phyloP scores from a whole-genome alignment of 2,329 filamentous ascomycete species.

The Teratosphaeria viscida region DNA sequence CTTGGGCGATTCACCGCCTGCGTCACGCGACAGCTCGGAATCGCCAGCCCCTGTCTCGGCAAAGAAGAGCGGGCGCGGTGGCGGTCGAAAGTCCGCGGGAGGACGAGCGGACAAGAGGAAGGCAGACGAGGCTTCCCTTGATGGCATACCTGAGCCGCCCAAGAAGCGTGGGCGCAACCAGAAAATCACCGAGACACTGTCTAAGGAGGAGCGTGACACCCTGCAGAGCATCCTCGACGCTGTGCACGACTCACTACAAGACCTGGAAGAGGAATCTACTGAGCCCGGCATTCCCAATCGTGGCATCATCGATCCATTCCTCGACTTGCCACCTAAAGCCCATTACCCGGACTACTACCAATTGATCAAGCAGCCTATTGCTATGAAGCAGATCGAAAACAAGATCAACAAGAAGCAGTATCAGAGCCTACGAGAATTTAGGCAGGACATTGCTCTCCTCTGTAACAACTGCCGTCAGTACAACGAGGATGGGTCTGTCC shows the following conservation, averaged over 20 bases:
- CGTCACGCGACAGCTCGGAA: slow-evolving; percentile 76
- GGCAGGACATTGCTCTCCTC: slow-evolving; percentile 70
- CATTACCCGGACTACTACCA: slow-evolving; percentile 93
- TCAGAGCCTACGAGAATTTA: slow-evolving; percentile 66
- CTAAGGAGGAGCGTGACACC: slow-evolving; percentile 58
- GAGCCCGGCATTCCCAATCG: slow-evolving; percentile 52
- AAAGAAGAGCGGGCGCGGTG: slow-evolving; percentile 76
- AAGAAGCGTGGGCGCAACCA: slow-evolving; percentile 65
- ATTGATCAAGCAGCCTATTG: slow-evolving; percentile 84
- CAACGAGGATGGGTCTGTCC: slow-evolving; percentile 87
- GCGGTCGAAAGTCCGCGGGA: slow-evolving; percentile 33
- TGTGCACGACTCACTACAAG: slow-evolving; percentile 72
- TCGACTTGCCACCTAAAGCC: slow-evolving; percentile 79
- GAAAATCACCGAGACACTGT: slow-evolving; percentile 57
- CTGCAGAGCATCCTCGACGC: slow-evolving; percentile 69
- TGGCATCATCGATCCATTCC: slow-evolving; percentile 84
- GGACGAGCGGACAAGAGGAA: slow-evolving; percentile 66
- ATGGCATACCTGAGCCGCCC: slow-evolving; percentile 61
- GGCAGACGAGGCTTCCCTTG: slow-evolving; percentile 55
- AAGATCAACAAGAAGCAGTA: slow-evolving; percentile 97
- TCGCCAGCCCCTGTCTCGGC: slow-evolving; percentile 51
- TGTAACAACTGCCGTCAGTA: slow-evolving; percentile 89
- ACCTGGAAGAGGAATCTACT: slow-evolving; percentile 66
- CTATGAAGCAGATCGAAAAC: slow-evolving; percentile 88
- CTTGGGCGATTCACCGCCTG: slow-evolving; percentile 60